Base-by-base conservation (phyloP, 345 rosid species). In the Kernera saxatilis region DNA sequence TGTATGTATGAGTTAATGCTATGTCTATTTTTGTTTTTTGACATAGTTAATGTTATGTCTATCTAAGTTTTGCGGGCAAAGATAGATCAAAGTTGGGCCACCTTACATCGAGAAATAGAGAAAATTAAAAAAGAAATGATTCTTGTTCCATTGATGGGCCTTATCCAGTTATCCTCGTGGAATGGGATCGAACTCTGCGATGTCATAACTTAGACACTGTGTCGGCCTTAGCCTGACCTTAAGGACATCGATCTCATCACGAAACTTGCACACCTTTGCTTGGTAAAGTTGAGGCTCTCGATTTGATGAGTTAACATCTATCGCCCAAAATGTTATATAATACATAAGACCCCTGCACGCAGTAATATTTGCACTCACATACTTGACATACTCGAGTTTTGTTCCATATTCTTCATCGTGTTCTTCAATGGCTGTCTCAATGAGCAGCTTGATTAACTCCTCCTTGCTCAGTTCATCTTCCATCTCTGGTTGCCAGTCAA, bases 11-110 rank as follows among this genome's bases (percentile, higher is more conserved):
- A n/a, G n/a, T n/a, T n/a, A 22, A 53, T 63, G 13, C 53, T 22
- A 23, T 33, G 36, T 51, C 52, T 43, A 43, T 53, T 37, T 21
- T 22, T 39, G 23, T 63, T 72, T 72, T 53, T n/a, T n/a, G n/a
- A n/a, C n/a, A n/a, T n/a, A n/a, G n/a, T n/a, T n/a, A 22, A 53
- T 63, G 13, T 63, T 22, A 23, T 33, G 36, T 51, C 52, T 43
- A 43, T 53, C 45, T 21, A 30, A 50, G 23, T 63, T 72, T 72
- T 53, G 18, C n/a, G n/a, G n/a, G n/a, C n/a, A n/a, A n/a, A n/a
- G n/a, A n/a, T n/a, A n/a, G n/a, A n/a, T n/a, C n/a, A n/a, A n/a
- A n/a, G n/a, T n/a, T n/a, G n/a, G n/a, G n/a, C n/a, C n/a, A n/a
- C n/a, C n/a, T n/a, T n/a, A n/a, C n/a, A n/a, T n/a, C n/a, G n/a